Evolutionary conservation across 768 basidiomycete species (phyloP).

Genomic region (Mycena metata): DNA sequence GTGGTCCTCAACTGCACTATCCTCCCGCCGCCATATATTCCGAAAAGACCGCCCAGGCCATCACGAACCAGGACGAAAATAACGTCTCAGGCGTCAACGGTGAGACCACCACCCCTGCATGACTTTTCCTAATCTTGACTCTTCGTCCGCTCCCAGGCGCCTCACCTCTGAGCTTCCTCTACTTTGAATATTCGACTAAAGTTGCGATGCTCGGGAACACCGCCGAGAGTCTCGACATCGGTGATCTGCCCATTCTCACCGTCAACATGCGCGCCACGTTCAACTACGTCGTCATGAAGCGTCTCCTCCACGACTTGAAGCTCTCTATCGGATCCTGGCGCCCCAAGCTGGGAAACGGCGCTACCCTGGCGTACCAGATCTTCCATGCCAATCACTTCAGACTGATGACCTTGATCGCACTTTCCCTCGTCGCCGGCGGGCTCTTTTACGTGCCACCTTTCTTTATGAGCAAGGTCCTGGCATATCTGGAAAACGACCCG

Average conservation of each 20-base stretch:
- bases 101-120: conserved; percentile 41
- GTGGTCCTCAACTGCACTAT: conserved; percentile 81
- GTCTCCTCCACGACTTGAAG: conserved; percentile 61
- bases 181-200: conserved; percentile 89
- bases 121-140: too few species aligned
- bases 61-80: conserved; percentile 70
- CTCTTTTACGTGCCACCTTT: conserved; percentile 71
- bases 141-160: conserved; percentile 54
- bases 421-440: conserved; percentile 68
- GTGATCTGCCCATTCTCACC: conserved; percentile 87
- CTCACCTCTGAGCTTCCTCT: conserved; percentile 69
- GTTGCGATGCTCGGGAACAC: conserved; percentile 87
- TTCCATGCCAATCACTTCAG: conserved; percentile 62
- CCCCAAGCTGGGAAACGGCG: conserved; percentile 59
- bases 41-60: conserved; percentile 70
- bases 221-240: conserved; percentile 82
- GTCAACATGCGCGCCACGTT: conserved; percentile 75
- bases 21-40: conserved; percentile 81
- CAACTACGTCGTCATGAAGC: conserved; percentile 74
- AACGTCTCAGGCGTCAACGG: conserved; percentile 80
- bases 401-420: conserved; percentile 55
- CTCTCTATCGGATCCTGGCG: conserved; percentile 70
- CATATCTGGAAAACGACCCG: conserved; percentile 71
- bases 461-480: conserved; percentile 62
- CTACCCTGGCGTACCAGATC: conserved; percentile 50